A percentile compares a stretch with the other conserved stretches of the same genome.
phyloP scores from a whole-genome alignment of 176 grass and related monocot genomes.

The Phoenix roebelenii region DNA sequence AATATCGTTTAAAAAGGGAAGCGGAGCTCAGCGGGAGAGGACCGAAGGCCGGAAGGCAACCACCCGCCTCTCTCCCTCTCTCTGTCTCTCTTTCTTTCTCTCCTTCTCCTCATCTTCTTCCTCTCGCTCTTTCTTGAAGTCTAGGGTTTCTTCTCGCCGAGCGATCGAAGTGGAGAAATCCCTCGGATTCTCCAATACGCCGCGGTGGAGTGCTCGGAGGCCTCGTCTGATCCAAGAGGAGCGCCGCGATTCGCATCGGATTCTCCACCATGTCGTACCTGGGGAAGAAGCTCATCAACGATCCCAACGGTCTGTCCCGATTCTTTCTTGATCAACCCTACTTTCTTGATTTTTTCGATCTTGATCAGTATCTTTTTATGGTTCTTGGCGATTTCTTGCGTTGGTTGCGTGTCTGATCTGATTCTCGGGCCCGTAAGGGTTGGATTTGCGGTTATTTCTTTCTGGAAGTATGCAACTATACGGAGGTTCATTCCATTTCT shows the following conservation, averaged over 20 bases:
- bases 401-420: constrained; percentile 1
- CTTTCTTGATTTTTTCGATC: constrained; percentile 7
- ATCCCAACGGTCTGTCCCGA: constrained; percentile 50
- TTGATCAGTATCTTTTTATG: background rate
- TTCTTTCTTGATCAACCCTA: background rate
- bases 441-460: constrained; percentile 21
- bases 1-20: too few species aligned
- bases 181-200: background rate
- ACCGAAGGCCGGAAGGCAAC: too few species aligned
- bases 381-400: background rate
- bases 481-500: too few species aligned
- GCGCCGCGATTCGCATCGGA: background rate
- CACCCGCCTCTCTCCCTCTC: constrained; percentile 4
- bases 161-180: too few species aligned
- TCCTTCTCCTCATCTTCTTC: constrained; percentile 13
- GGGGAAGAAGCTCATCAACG: constrained; percentile 94
- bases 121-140: background rate
- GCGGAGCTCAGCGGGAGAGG: too few species aligned
- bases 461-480: background rate
- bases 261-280: constrained; percentile 54
- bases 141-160: too few species aligned
- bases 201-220: background rate
- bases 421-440: background rate
- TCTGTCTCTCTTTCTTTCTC: background rate
- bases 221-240: background rate